Evolutionary conservation across 2,329 filamentous ascomycete genomes (phyloP), one percentile per base, ranked within the genome.

Genomic region (Hysterium pulicare): DNA sequence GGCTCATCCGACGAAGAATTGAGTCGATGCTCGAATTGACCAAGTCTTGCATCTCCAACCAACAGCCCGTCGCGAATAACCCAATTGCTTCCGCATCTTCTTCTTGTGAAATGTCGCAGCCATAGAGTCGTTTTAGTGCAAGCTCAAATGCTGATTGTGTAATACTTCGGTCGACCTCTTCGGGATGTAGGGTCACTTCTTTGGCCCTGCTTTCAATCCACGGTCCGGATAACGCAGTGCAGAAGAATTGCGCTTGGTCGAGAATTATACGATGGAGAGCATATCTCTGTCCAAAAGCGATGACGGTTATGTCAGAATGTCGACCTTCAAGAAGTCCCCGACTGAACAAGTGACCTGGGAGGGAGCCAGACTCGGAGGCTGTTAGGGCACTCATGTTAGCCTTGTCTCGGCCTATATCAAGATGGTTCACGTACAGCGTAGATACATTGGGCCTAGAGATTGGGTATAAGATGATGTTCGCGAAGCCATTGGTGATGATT

Each of bases 21-120:
- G 73, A 71, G 23, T 76, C 74, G 23, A 79, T 74, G 20, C 74
- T 72, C 5, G 68, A 67, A 36, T 79, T 74, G 9, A 79, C 69
- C 19, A 79, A 58, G 47, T 79, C 75, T 33, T 75, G 70, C 74
- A 79, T 79, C 48, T 79, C 76, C 17, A 80, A 66, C 76, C 76
- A 80, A 56, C 74, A 78, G 13, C 71, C 76, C 3, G 75, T 77
- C 1, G 76, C 75, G 51, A 80, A 79, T 3, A 80, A 57, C 10
- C 74, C 74, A 24, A 78, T 62, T n/a, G 76, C 74, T 48, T 78
- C 70, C 9, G 62, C 60, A 40, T 78, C 74, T 47, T 77, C 74
- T 45, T 78, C 75, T 17, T 67, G 61, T 4, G 69, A 58, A 16
- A 71, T 68, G 32, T 70, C 66, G 5, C 70, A 73, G 8, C 76